Evolutionary conservation across 345 rosid species (phyloP), one percentile per base, ranked within the genome.

Genomic region (Pelargonium nanum): DNA sequence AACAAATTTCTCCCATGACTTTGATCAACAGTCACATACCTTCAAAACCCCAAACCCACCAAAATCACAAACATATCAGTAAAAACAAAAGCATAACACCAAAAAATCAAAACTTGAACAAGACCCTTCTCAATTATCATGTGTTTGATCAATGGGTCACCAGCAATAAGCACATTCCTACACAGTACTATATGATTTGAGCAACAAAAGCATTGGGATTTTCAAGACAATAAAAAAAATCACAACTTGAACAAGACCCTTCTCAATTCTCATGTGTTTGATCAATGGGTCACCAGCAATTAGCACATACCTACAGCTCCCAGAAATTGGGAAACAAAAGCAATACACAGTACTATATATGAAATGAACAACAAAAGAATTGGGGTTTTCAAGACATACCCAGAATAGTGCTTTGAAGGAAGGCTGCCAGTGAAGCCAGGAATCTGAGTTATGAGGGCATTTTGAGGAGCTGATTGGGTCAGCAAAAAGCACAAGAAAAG

Each of bases 21-120:
- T 66, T 71, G 58, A 73, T 80, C 87, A 28, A 86, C 68, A 19
- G 77, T 69, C 70, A 88, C 93, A 57, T 88, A 91, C 81, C 96
- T 86, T 81, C 45, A 55, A 63, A 54, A 19, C 40, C 48, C 48
- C 19, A 22, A 65, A 51, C 22, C 59, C 57, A 53, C 15, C 1
- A 58, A 22, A 70, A 55, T 22, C 17, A 44, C 57, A 34, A 16
- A 22, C 22, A 17, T 26, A 1, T 24, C 51, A 65, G 19, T 48
- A 52, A n/a, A 52, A 52, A 17, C 10, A 45, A 54, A 26, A 32
- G 0, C 60, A 55, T n/a, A n/a, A n/a, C n/a, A n/a, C n/a, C n/a
- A n/a, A n/a, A n/a, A 5, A 56, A 53, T 48, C 4, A 9, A 32
- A 23, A 16, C 52, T 51, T 28, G 19, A 12, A 10, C 32, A 24